These are phyloP conservation scores for Catharanthus roseus DNA, from an alignment of 257 asterid genomes.

Conservation along the genomic window DNA sequence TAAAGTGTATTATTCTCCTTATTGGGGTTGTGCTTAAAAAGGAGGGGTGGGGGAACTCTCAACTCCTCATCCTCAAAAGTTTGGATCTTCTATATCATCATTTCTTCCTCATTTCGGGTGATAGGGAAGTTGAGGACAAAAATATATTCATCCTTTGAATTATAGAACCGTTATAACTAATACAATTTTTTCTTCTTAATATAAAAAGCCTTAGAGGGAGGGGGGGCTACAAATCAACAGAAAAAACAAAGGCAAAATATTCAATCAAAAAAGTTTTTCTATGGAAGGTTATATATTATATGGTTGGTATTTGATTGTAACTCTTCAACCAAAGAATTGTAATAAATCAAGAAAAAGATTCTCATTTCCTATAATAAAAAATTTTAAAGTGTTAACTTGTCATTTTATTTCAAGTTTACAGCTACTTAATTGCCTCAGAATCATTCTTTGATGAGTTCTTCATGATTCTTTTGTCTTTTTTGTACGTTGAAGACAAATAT, in stretches of 20 bases:
- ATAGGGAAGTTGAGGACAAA: conserved; percentile 13
- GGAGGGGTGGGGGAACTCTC: no score
- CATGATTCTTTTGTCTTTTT: no score
- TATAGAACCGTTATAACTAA: conserved; percentile 36
- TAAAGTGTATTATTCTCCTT: no score
- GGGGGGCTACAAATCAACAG: no score
- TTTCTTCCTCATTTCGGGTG: no score
- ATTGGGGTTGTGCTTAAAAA: no score
- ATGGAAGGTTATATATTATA: neutral
- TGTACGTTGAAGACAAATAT: no score
- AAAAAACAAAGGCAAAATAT: neutral
- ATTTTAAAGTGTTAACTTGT: neutral
- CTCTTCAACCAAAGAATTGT: neutral
- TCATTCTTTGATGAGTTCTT: neutral
- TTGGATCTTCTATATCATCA: no score
- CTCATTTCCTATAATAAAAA: neutral
- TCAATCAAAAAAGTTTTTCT: neutral
- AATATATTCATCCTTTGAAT: conserved; percentile 24
- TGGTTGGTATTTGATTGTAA: conserved; percentile 1
- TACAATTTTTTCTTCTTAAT: neutral
- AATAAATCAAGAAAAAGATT: neutral
- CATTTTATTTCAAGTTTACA: neutral
- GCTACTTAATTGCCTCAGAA: neutral
- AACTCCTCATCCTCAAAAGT: no score
- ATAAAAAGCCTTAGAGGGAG: neutral